Percentiles rank a stretch among this genome's conserved stretches.
Evolutionary conservation across 2,329 filamentous ascomycete genomes (phyloP).

Genomic region (Leptosphaerulina australis): DNA sequence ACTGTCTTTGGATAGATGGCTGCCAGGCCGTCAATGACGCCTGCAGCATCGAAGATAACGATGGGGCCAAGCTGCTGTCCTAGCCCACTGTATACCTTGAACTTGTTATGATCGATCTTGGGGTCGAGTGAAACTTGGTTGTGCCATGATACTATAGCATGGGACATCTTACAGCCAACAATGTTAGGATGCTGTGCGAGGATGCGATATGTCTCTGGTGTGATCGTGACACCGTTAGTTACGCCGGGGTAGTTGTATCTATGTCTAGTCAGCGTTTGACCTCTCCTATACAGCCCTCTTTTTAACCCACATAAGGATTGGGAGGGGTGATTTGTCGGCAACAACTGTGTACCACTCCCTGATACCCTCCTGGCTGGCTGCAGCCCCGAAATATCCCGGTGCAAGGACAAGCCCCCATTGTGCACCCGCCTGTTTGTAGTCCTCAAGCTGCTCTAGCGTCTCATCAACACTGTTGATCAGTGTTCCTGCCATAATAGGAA

Average conservation of each 20-base stretch:
- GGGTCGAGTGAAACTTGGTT: constrained; percentile 66
- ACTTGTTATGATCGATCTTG: constrained; percentile 63
- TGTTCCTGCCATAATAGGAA: constrained; percentile 68
- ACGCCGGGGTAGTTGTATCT: constrained; percentile 71
- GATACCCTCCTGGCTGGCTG: constrained; percentile 64
- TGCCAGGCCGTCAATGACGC: constrained; percentile 70
- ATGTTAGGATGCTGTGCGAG: constrained; percentile 69
- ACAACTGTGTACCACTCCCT: constrained; percentile 66
- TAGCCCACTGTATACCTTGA: constrained; percentile 68
- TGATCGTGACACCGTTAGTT: constrained; percentile 67
- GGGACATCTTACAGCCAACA: constrained; percentile 72
- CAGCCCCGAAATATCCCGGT: constrained; percentile 68
- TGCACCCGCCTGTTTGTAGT: constrained; percentile 63
- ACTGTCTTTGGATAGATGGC: constrained; percentile 69
- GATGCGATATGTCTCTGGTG: constrained; percentile 62
- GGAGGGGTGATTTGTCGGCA: constrained; percentile 65
- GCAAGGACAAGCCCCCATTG: constrained; percentile 68
- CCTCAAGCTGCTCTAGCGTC: constrained; percentile 62
- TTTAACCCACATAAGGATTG: constrained; percentile 65
- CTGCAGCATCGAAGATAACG: constrained; percentile 66
- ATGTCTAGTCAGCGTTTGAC: constrained; percentile 15
- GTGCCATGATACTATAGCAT: constrained; percentile 70
- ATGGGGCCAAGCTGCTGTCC: constrained; percentile 70
- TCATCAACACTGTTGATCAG: constrained; percentile 67
- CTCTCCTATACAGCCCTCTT: background rate